Conservation (phyloP, 225 moss, liverwort and hornwort species). For the Bryum argenteum region DNA sequence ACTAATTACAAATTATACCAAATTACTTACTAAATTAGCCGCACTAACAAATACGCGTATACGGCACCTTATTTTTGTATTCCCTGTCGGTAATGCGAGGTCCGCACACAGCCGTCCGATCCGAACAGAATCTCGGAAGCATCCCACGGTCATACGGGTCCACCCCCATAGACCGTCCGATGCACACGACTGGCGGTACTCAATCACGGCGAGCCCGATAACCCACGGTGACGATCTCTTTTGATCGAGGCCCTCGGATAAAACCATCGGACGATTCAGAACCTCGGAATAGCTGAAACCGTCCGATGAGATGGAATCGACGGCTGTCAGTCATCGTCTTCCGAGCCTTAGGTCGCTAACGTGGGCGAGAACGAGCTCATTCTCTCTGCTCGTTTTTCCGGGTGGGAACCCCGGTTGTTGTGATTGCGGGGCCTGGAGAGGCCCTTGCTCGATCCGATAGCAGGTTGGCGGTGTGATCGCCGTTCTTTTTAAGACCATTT, state of each 20-base stretch:
- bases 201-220: neutral
- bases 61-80: neutral
- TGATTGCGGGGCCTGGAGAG: conserved; percentile 28
- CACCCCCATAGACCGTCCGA: conserved; percentile 18
- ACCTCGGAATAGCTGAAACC: neutral
- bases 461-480: neutral
- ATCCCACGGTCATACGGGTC: conserved; percentile 7
- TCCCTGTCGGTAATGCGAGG: conserved; percentile 27
- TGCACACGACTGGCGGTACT: conserved; percentile 27
- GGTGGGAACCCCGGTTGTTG: conserved; percentile 30
- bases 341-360: conserved; percentile 16
- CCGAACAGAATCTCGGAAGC: accelerated
- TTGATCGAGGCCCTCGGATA: neutral
- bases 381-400: neutral
- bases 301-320: neutral
- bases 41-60: neutral
- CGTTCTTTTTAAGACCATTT: conserved; percentile 11
- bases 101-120: conserved; percentile 30
- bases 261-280: neutral
- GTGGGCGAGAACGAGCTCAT: neutral
- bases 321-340: conserved; percentile 27
- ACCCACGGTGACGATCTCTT: conserved; percentile 15
- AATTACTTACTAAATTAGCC: no score
- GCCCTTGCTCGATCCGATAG: neutral
- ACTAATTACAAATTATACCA: no score